Base-by-base conservation (phyloP, 441 rosid species). In the Croton laevigatus region DNA sequence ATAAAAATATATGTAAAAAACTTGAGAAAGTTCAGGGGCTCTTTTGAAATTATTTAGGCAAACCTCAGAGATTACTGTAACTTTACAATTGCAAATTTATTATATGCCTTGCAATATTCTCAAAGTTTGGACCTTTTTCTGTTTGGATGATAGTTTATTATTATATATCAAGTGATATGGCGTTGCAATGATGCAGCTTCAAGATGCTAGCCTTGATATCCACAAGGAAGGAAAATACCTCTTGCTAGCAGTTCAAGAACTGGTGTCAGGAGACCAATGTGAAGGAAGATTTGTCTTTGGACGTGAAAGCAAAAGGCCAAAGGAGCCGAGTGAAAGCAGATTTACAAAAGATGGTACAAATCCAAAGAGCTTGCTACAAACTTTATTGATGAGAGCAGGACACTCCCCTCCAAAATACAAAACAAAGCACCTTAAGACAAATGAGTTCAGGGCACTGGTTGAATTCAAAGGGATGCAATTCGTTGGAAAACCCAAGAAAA, bases 391-490 rank as follows among this genome's bases (percentile, higher is more conserved):
- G 98, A 85, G 99, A 80, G 98, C 99, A 1, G 98, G 97, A 40
- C 97, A 96, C 78, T 89, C 97, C 44, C 98, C 99, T 78, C 99
- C 99, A 45, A 96, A 87, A 62, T 96, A 96, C 87, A 96, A 91
- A 77, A 88, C 96, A 0, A 96, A 96, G 83, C 99, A 93, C 77
- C 90, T 96, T 4, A 90, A 93, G 82, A 87, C 96, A 0, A 93
- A 96, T 42, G 99, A 96, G 85, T 96, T 87, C 71, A 81, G 98
- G 73, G 95, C 98, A 16, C 88, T 96, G n/a, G 97, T 89, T 34
- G 99, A 96, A 79, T 93, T 96, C 79, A 93, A 93, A 79, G 99
- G 98, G 16, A 93, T 96, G 97, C 99, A 96, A 51, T 96, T 96
- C 71, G 94, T 96, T 0, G 99, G 98, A 53, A 96, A 96, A 75